Base-by-base conservation (phyloP, 257 asterid species). In the Coffea eugenioides region DNA sequence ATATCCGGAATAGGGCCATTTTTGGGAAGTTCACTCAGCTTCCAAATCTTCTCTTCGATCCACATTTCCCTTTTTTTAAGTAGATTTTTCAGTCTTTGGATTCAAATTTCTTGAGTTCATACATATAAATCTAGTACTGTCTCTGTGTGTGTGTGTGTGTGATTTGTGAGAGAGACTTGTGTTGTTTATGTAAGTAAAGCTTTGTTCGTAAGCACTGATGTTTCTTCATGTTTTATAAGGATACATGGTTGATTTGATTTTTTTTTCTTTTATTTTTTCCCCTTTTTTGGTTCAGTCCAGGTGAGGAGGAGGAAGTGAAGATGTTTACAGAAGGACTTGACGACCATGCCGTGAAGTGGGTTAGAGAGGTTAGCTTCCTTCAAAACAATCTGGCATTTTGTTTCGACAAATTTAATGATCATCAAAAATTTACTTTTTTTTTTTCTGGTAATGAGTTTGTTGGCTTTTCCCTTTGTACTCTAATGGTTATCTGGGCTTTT, bases 241-340 rank as follows among this genome's bases (percentile, higher is more conserved):
- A n/a, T 43, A 45, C 77, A 78, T 78, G 78, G 41, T n/a, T 16
- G 61, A 23, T 45, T n/a, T n/a, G 8, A 56, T 39, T 66, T 52
- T 18, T 41, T 45, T 31, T 48, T 25, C 67, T 52, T 13, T 46
- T 68, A 76, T 45, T 73, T 1, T 73, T 59, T 59, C 25, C 68
- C 56, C 31, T 23, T 13, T 56, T 27, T 25, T 13, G 31, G 48
- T 71, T 84, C 39, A 76, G 36, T 31, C 49, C 56, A 79, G 77
- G 86, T 71, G 79, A 77, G 21, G 59, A 62, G 12, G 57, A 72
- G 77, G 56, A 48, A 49, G 72, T 62, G 85, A 72, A 25, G 49
- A 88, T 88, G 91, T 88, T 88, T 77, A 86, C 91, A 56, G 90
- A 88, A 69, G 91, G 91, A 6, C 87, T 86, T 43, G 90, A 88